phyloP scores from a whole-genome alignment of 2,329 filamentous ascomycete genomes.

The Alternaria arbusti region DNA sequence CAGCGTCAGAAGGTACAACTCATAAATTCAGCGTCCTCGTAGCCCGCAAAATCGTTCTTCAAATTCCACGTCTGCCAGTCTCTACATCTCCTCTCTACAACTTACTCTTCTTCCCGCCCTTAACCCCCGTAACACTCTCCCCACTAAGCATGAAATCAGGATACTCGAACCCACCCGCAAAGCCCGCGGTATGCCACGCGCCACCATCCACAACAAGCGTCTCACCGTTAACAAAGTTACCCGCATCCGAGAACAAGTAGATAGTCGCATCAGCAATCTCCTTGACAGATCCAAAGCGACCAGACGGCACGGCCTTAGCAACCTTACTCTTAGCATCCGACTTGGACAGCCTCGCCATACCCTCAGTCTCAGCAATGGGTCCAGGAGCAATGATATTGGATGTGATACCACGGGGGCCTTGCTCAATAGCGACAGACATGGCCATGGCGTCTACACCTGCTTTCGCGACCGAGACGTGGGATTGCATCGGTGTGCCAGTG shows the following conservation, averaged over 20 bases:
- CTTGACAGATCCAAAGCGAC: slow-evolving; percentile 77
- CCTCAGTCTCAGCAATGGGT: slow-evolving; percentile 82
- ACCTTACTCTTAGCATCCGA: slow-evolving; percentile 37
- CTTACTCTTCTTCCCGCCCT: slow-evolving; percentile 64
- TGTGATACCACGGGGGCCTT: slow-evolving; percentile 84
- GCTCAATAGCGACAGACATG: slow-evolving; percentile 81
- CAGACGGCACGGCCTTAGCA: slow-evolving; percentile 66
- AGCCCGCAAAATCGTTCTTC: not conserved
- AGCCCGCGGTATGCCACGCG: slow-evolving; percentile 54
- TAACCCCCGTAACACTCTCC: slow-evolving; percentile 62
- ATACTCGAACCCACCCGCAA: slow-evolving; percentile 56
- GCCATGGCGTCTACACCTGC: slow-evolving; percentile 87
- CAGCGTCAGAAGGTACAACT: not conserved
- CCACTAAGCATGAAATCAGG: slow-evolving; percentile 64
- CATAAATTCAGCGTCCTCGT: not conserved
- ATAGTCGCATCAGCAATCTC: slow-evolving; percentile 94
- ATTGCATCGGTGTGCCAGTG: slow-evolving; percentile 81
- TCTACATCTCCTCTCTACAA: slow-evolving; percentile 42
- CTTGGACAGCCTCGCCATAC: slow-evolving; percentile 54
- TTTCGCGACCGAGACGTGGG: slow-evolving; percentile 91
- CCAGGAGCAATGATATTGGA: slow-evolving; percentile 91
- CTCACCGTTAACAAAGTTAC: slow-evolving; percentile 84
- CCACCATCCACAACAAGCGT: slow-evolving; percentile 71
- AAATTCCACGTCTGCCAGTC: not conserved
- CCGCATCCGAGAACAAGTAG: slow-evolving; percentile 84